Base-by-base conservation (phyloP, 148 eudicot genomes). In the Drosera capensis region DNA sequence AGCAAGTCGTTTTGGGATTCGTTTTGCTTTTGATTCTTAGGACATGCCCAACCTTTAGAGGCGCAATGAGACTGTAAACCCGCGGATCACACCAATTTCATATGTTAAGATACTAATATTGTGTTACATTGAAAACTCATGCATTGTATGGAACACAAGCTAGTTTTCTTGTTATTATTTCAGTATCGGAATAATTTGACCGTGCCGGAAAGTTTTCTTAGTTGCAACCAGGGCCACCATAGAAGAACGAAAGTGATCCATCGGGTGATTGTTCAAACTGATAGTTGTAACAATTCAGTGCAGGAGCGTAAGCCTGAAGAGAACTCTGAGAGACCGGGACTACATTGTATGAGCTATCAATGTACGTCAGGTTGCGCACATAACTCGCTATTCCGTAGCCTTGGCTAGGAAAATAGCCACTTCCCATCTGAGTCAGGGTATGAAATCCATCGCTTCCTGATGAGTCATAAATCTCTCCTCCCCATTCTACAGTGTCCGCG, bases 161-260 rank as follows among this genome's bases (percentile, higher is more conserved):
- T n/a, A n/a, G n/a, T n/a, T n/a, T n/a, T n/a, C n/a, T n/a, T n/a
- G n/a, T n/a, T n/a, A n/a, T n/a, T n/a, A n/a, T n/a, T n/a, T n/a
- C n/a, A n/a, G n/a, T n/a, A n/a, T n/a, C n/a, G n/a, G n/a, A n/a
- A n/a, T n/a, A n/a, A n/a, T n/a, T n/a, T n/a, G n/a, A n/a, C n/a
- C n/a, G n/a, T n/a, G n/a, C n/a, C n/a, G n/a, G n/a, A n/a, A n/a
- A 28, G 31, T 28, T 28, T 11, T 5, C 11, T 28, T 11, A 28
- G 31, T 25, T 18, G 24, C 57, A 52, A 8, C 57, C 57, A 17
- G 48, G 57, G 43, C 57, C 48, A n/a, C 47, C 57, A 41, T 25
- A 52, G 15, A 25, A 52, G 39, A 52, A 7, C 6, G 2, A 25
- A 25, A 41, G 21, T n/a, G n/a, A n/a, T 11, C 20, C 48, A 7